Conservation (phyloP, 2,329 filamentous ascomycete genomes). For the Huntiella decipiens region DNA sequence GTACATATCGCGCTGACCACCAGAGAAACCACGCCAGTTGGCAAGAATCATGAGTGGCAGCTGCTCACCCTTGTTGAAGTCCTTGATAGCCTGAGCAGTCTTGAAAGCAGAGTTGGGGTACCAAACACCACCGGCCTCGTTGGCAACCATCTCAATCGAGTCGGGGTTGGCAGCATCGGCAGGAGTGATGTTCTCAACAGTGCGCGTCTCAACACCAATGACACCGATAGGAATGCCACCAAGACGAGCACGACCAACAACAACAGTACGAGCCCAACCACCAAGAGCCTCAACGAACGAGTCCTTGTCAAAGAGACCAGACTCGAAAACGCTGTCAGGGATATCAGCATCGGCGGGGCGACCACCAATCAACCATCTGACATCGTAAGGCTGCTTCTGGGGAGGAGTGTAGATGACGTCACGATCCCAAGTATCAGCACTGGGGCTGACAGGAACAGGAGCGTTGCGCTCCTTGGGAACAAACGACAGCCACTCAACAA, state of each 20-base stretch:
- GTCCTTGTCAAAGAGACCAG: conserved; percentile 87
- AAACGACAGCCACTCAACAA: conserved; percentile 95
- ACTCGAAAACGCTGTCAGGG: conserved; percentile 50
- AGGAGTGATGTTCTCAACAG: conserved; percentile 89
- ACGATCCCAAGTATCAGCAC: conserved; percentile 76
- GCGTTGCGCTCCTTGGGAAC: conserved; percentile 89
- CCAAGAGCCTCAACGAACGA: conserved; percentile 94
- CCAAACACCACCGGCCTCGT: conserved; percentile 97
- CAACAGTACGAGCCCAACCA: conserved; percentile 92
- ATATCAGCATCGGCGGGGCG: conserved; percentile 39
- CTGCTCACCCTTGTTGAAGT: conserved; percentile 99
- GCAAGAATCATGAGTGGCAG: conserved; percentile 96
- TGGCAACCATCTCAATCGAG: conserved; percentile 86
- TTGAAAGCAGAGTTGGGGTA: conserved; percentile 99
- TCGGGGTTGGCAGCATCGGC: conserved; percentile 96
- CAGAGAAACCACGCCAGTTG: conserved; percentile 99
- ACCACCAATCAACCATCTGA: conserved; percentile 81
- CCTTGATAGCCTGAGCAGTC: conserved; percentile 94
- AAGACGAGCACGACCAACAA: conserved; percentile 86
- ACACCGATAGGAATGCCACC: conserved; percentile 97
- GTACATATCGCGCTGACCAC: conserved; percentile 99
- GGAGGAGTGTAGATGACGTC: conserved; percentile 64
- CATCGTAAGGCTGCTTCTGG: conserved; percentile 74
- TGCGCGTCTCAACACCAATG: conserved; percentile 87
- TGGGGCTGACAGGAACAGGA: conserved; percentile 80